Percentiles rank a stretch among this genome's conserved stretches.
Evolutionary conservation across 2,329 filamentous ascomycete genomes (phyloP).

Genomic region (Fusarium subtropicale): DNA sequence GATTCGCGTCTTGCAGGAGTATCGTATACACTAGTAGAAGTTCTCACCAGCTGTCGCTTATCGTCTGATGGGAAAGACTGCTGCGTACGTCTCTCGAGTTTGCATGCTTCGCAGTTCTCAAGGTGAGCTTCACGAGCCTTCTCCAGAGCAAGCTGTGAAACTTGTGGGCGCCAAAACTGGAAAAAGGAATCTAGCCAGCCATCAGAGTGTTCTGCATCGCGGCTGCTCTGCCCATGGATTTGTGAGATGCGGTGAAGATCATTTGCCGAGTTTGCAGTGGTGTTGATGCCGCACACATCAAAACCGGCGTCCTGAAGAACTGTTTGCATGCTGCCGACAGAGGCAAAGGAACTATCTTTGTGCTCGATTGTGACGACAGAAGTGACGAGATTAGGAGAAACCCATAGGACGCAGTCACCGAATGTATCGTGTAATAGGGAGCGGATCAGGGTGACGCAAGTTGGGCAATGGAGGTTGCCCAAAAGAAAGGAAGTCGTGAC

Average conservation of each 20-base stretch:
- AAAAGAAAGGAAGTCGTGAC: constrained; percentile 73
- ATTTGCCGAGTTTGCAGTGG: constrained; percentile 50
- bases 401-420: constrained; percentile 62
- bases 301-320: constrained; percentile 69
- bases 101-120: constrained; percentile 55
- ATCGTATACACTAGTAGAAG: constrained; percentile 20
- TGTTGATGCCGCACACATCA: constrained; percentile 64
- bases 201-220: constrained; percentile 30
- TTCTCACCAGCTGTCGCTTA: constrained; percentile 19
- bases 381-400: constrained; percentile 77
- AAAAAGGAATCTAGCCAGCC: constrained; percentile 50
- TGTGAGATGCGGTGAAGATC: constrained; percentile 45
- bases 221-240: constrained; percentile 43
- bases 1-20: constrained; percentile 16
- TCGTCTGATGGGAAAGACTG: constrained; percentile 4
- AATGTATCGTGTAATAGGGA: constrained; percentile 64
- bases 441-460: constrained; percentile 76
- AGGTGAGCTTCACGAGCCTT: constrained; percentile 50
- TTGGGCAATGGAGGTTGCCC: constrained; percentile 81
- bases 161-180: constrained; percentile 47
- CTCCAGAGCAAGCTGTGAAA: constrained; percentile 41
- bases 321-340: constrained; percentile 57
- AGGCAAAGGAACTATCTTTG: constrained; percentile 55
- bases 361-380: constrained; percentile 75
- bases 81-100: constrained; percentile 23